Evolutionary conservation across 768 basidiomycete species (phyloP).

Genomic region (Hydnum rufescens): DNA sequence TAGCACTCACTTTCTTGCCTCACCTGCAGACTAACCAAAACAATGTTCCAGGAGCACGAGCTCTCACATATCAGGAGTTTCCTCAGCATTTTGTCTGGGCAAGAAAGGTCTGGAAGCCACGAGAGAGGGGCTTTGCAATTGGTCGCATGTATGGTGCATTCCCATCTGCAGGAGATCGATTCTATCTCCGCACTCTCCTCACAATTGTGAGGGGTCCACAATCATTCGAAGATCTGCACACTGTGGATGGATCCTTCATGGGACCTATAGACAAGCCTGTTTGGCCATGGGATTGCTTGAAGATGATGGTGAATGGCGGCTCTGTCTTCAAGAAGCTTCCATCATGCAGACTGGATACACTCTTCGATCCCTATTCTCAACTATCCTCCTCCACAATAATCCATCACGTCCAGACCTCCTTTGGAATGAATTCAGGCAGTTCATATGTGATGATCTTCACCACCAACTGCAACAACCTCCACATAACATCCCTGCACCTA

Average conservation of each 20-base stretch:
- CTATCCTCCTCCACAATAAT: constrained; percentile 18
- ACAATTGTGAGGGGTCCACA: constrained; percentile 22
- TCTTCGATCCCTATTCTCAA: constrained; percentile 23
- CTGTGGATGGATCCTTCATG: constrained; percentile 10
- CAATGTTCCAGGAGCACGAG: constrained; percentile 8
- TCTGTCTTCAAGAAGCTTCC: constrained; percentile 24
- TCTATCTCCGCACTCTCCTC: constrained; percentile 25
- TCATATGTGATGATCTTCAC: constrained; percentile 26
- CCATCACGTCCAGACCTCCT: constrained; percentile 20
- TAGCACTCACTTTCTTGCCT: neutral
- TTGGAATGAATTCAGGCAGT: constrained; percentile 20
- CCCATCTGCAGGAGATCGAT: constrained; percentile 17
- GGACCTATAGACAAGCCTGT: constrained; percentile 25
- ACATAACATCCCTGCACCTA: too few species aligned
- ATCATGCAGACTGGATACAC: constrained; percentile 21
- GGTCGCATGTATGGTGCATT: constrained; percentile 24
- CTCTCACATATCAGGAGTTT: constrained; percentile 22
- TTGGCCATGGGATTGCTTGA: constrained; percentile 23
- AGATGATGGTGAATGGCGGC: constrained; percentile 25
- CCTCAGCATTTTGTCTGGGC: constrained; percentile 19
- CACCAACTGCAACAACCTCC: constrained; percentile 12
- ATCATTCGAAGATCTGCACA: constrained; percentile 13
- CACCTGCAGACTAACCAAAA: neutral
- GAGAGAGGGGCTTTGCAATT: constrained; percentile 19
- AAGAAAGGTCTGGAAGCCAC: constrained; percentile 16